phyloP scores from a whole-genome alignment of 148 eudicot genomes.

The Rhododendron simsii region DNA sequence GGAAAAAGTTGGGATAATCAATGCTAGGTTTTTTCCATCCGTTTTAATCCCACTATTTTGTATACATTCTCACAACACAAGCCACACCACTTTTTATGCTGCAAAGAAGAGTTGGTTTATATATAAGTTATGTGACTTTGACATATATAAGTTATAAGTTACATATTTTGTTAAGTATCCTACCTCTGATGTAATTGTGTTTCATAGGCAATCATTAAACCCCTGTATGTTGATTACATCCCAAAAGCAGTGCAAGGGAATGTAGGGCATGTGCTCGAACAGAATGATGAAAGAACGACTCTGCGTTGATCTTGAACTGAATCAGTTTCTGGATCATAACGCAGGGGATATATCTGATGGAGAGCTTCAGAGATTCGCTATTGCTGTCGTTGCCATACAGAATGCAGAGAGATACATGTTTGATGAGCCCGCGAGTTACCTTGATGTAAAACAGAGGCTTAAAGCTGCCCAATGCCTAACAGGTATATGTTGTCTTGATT shows the following conservation, averaged over 20 bases:
- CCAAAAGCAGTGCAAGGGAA: conserved; percentile 91
- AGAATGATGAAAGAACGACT: conserved; percentile 72
- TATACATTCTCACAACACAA: conserved; percentile 2
- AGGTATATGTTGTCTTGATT: conserved; percentile 37
- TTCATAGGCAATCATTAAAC: conserved; percentile 75
- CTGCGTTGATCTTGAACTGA: conserved; percentile 69
- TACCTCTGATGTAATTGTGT: conserved; percentile 5
- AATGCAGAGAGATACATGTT: conserved; percentile 90
- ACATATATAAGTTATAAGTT: background rate
- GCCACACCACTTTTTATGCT: background rate
- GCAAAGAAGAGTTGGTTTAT: background rate
- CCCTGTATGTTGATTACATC: conserved; percentile 92
- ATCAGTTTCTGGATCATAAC: conserved; percentile 79
- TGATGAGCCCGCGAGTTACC: conserved; percentile 95
- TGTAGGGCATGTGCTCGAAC: conserved; percentile 77
- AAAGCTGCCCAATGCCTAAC: conserved; percentile 88
- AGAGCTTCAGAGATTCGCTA: conserved; percentile 93
- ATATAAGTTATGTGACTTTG: background rate
- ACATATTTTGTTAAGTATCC: background rate
- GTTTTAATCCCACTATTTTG: too few relatives aligned
- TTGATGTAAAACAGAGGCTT: conserved; percentile 94
- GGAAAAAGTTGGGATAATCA: background rate
- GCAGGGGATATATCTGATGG: conserved; percentile 95
- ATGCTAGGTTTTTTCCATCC: too few relatives aligned
- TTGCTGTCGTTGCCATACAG: conserved; percentile 85